A percentile compares a stretch with the other conserved stretches of the same genome.
phyloP scores from a whole-genome alignment of 2,329 filamentous ascomycete species.

The Ophiostoma sp. region DNA sequence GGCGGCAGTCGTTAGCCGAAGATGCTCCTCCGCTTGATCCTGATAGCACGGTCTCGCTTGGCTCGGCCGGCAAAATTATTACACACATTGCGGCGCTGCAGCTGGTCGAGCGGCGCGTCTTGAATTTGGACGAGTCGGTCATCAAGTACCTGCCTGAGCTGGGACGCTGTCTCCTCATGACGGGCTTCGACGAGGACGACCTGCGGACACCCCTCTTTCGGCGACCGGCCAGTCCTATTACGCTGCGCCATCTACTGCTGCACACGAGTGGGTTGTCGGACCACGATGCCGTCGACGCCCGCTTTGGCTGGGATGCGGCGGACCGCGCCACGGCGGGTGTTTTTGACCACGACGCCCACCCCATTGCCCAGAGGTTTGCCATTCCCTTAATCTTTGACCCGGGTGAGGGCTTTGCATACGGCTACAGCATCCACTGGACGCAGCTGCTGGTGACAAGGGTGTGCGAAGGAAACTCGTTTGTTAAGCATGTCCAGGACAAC shows the following conservation, averaged over 20 bases:
- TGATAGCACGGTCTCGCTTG: not conserved
- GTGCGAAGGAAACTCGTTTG: not conserved
- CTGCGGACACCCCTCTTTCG: not conserved
- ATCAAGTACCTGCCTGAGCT: not conserved
- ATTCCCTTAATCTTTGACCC: not conserved
- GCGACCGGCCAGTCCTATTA: not conserved
- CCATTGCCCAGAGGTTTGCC: not conserved
- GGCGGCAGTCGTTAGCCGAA: not conserved
- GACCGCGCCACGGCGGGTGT: not conserved
- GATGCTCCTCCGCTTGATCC: not conserved
- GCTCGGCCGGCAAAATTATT: not conserved
- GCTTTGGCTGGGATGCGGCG: not conserved
- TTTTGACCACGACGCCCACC: not conserved
- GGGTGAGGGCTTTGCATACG: slow-evolving; percentile 1
- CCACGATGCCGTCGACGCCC: not conserved
- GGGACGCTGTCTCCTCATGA: not conserved
- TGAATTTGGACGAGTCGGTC: not conserved
- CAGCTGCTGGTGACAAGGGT: slow-evolving; percentile 1
- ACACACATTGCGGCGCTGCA: not conserved
- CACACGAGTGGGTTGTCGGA: not conserved
- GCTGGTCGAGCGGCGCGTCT: not conserved
- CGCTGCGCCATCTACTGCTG: not conserved
- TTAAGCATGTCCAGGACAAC: not conserved
- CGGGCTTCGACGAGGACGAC: not conserved
- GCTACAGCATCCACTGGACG: slow-evolving; percentile 3